These are phyloP conservation scores for Cucumis melo DNA, from an alignment of 306 rosid genomes.

Conservation along the genomic window DNA sequence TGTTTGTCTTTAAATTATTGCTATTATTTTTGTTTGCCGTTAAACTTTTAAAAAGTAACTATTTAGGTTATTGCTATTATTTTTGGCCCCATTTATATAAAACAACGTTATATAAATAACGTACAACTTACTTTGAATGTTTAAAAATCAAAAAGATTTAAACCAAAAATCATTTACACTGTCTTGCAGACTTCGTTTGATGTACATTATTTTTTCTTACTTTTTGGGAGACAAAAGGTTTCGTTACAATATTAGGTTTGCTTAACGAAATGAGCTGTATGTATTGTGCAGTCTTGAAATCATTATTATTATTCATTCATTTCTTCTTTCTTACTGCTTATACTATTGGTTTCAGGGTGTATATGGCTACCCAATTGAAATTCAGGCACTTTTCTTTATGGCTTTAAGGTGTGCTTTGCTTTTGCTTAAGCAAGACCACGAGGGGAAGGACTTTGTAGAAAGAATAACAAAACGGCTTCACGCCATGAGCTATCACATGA, in stretches of 20 bases:
- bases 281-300: not conserved
- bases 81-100: no score
- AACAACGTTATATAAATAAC: no score
- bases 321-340: conserved; percentile 6
- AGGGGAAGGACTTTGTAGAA: conserved; percentile 67
- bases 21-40: not conserved
- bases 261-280: not conserved
- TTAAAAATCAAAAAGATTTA: not conserved
- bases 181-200: not conserved
- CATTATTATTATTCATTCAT: not conserved
- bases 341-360: conserved; percentile 56
- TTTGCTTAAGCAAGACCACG: conserved; percentile 68
- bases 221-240: not conserved
- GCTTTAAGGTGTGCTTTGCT: conserved; percentile 79
- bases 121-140: not conserved
- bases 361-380: conserved; percentile 91
- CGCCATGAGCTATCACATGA: conserved; percentile 77
- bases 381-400: conserved; percentile 94
- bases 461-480: conserved; percentile 56
- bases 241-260: not conserved
- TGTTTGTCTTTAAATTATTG: not conserved
- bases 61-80: not conserved
- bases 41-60: not conserved
- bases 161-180: not conserved
- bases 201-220: not conserved